Conservation (phyloP, 2,329 filamentous ascomycete species). For the Pseudogymnoascus sp. region DNA sequence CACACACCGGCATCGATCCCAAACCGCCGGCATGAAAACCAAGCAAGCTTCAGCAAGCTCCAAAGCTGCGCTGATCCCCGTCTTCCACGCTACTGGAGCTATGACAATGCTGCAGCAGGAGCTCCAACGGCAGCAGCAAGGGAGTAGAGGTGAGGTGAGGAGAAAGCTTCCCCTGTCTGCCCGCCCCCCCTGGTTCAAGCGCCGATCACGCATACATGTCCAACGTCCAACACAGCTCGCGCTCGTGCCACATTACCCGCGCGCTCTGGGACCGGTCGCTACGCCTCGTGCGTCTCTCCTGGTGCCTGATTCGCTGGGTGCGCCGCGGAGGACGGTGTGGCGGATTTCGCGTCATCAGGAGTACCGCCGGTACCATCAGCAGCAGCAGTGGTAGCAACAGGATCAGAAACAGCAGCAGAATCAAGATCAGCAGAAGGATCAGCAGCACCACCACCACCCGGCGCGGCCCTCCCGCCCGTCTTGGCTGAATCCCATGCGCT, state of each 20-base stretch:
- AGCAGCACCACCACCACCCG: neutral
- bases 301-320: neutral
- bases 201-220: neutral
- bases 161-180: neutral
- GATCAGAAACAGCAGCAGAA: neutral
- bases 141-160: too few relatives aligned
- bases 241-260: neutral
- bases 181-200: neutral
- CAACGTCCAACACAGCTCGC: neutral
- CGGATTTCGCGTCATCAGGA: neutral
- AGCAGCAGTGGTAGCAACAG: neutral
- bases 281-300: neutral
- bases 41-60: neutral
- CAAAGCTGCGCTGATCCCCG: neutral
- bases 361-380: neutral
- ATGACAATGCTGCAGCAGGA: neutral
- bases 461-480: neutral
- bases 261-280: neutral
- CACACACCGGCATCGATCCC: neutral
- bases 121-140: neutral
- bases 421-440: neutral
- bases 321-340: neutral
- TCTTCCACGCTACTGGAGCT: neutral
- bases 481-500: conserved; percentile 25
- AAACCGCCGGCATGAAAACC: neutral